These are phyloP conservation scores for Mortierella sp. DNA, from an alignment of 371 early-diverging fungal genomes.

Conservation along the genomic window DNA sequence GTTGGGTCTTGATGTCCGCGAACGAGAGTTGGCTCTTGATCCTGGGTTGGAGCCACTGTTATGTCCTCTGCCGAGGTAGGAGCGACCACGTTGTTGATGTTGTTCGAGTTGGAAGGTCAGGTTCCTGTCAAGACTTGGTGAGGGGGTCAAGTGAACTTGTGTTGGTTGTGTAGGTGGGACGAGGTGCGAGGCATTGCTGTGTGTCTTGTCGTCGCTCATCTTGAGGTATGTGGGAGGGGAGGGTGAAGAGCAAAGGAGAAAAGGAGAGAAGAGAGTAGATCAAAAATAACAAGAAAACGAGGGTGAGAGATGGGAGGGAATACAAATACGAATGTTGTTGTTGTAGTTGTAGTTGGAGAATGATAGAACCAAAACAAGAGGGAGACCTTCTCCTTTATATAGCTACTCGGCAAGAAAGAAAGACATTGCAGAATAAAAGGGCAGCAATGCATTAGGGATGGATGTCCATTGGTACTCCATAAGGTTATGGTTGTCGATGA, in stretches of 20 bases:
- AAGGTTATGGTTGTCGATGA: constrained; percentile 8
- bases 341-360: too few species aligned
- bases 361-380: constrained; percentile 2
- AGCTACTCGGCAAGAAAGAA: background rate
- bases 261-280: background rate
- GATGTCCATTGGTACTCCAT: background rate
- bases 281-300: background rate
- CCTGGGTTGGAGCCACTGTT: constrained; percentile 17
- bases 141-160: constrained; percentile 11
- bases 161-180: constrained; percentile 16
- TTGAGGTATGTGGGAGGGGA: background rate
- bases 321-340: background rate
- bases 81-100: constrained; percentile 25
- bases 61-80: background rate
- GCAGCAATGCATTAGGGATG: background rate
- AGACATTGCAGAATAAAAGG: background rate
- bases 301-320: background rate
- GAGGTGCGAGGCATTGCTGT: background rate
- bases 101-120: constrained; percentile 14
- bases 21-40: constrained; percentile 37
- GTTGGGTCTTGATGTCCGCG: constrained; percentile 22
- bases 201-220: background rate
- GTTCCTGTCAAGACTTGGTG: constrained; percentile 21
- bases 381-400: constrained; percentile 2
- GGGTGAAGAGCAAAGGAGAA: background rate